Evolutionary conservation across 2,329 filamentous ascomycete species (phyloP).

Genomic region (Alternaria gaisen): DNA sequence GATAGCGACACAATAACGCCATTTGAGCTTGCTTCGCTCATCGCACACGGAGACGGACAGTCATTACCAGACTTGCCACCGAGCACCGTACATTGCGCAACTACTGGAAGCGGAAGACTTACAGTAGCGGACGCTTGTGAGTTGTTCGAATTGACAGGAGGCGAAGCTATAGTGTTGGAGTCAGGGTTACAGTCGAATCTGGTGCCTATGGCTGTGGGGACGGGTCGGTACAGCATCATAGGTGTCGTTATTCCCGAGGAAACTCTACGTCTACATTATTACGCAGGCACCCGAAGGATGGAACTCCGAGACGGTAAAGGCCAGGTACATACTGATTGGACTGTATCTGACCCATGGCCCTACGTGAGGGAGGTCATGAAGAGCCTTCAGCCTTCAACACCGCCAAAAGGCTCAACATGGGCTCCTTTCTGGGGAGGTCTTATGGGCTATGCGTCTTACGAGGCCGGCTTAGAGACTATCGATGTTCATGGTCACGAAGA

Average conservation of each 20-base stretch:
- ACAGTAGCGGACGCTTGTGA: constrained; percentile 51
- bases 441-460: constrained; percentile 85
- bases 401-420: constrained; percentile 39
- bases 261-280: constrained; percentile 54
- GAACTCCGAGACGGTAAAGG: constrained; percentile 43
- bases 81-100: constrained; percentile 43
- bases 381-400: constrained; percentile 39
- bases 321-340: constrained; percentile 37
- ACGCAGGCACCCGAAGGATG: constrained; percentile 34
- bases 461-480: constrained; percentile 75
- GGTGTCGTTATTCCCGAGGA: constrained; percentile 67
- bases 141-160: constrained; percentile 41
- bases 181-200: constrained; percentile 56
- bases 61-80: constrained; percentile 36
- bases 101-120: constrained; percentile 46
- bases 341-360: constrained; percentile 48
- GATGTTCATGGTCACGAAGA: constrained; percentile 57
- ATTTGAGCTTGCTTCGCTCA: constrained; percentile 35
- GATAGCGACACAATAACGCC: constrained; percentile 29
- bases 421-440: constrained; percentile 82
- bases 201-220: constrained; percentile 55
- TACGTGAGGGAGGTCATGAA: constrained; percentile 53
- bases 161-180: constrained; percentile 57
- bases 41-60: constrained; percentile 39
- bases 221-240: constrained; percentile 77